Conservation (phyloP, 23 red algal genomes). For the Gracilaria caudata region DNA sequence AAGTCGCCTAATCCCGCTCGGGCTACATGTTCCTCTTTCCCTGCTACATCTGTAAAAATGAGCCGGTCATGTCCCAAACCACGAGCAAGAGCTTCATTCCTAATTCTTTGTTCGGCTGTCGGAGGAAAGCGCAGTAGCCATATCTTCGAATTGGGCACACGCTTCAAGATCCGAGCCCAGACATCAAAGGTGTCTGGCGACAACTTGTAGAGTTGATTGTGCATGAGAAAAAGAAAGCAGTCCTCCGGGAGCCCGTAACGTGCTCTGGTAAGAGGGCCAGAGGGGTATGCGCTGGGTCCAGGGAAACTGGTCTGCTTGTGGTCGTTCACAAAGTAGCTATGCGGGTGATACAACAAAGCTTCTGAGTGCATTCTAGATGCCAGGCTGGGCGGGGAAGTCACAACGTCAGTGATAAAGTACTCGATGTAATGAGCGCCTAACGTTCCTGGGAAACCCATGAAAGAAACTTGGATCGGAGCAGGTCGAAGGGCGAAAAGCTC, state of each 20-base stretch:
- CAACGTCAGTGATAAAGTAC: conserved; percentile 83
- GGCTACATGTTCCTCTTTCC: conserved; percentile 86
- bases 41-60: conserved; percentile 83
- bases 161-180: conserved; percentile 75
- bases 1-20: conserved; percentile 77
- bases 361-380: conserved; percentile 72
- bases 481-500: conserved; percentile 86
- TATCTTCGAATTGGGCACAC: conserved; percentile 71
- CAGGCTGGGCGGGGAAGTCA: conserved; percentile 68
- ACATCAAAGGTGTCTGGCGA: conserved; percentile 77
- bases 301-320: conserved; percentile 73
- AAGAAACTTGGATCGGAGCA: conserved; percentile 86
- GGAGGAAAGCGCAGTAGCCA: conserved; percentile 84
- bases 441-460: conserved; percentile 88
- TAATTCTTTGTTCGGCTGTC: conserved; percentile 72
- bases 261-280: conserved; percentile 64
- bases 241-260: conserved; percentile 77
- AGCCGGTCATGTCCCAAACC: conserved; percentile 61
- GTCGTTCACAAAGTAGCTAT: conserved; percentile 89
- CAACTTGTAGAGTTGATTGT: conserved; percentile 87
- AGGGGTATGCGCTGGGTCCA: conserved; percentile 18
- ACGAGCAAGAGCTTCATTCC: conserved; percentile 43
- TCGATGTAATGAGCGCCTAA: conserved; percentile 80
- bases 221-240: conserved; percentile 78
- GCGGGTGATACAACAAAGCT: conserved; percentile 75